Percentiles rank a stretch among this genome's conserved stretches.
These are phyloP conservation scores for Chaetomium fimeti DNA, from an alignment of 495 filamentous ascomycete genomes.

Conservation along the genomic window DNA sequence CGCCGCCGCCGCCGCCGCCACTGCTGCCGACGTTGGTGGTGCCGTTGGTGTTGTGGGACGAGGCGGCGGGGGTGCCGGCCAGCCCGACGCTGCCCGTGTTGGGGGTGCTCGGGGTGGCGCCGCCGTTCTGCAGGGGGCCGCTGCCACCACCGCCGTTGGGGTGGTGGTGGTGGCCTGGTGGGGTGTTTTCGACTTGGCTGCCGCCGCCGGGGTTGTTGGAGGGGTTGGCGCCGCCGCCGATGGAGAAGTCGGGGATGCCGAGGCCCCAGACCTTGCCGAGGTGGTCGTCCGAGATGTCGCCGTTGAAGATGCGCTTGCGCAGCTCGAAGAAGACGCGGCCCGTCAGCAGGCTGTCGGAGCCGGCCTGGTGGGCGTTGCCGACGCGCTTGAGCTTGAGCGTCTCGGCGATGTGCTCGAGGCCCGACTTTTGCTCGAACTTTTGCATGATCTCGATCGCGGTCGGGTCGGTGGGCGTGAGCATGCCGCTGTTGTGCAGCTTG, in stretches of 20 bases:
- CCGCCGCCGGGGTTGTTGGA: conserved; percentile 20
- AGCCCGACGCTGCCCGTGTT: conserved; percentile 55
- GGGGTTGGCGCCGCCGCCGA: conserved; percentile 35
- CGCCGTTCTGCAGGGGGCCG: conserved; percentile 29
- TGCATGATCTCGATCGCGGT: conserved; percentile 66
- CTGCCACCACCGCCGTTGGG: conserved; percentile 23
- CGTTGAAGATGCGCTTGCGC: conserved; percentile 80
- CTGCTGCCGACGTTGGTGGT: not conserved
- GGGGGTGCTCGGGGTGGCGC: conserved; percentile 70
- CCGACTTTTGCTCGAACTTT: conserved; percentile 79
- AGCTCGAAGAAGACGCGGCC: conserved; percentile 91
- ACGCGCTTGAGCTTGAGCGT: conserved; percentile 83
- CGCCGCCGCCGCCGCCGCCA: not conserved
- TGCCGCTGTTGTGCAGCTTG: conserved; percentile 62
- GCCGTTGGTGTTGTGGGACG: conserved; percentile 53
- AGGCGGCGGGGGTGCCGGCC: conserved; percentile 59
- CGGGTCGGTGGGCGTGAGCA: conserved; percentile 62
- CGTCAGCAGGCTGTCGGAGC: conserved; percentile 86
- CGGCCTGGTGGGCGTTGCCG: conserved; percentile 84
- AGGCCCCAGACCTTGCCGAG: conserved; percentile 87
- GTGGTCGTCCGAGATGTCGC: conserved; percentile 71
- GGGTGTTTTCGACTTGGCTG: conserved; percentile 37
- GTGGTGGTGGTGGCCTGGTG: conserved; percentile 36
- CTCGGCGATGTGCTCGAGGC: conserved; percentile 90
- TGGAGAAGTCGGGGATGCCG: conserved; percentile 56